Evolutionary conservation across 371 early-diverging fungal species (phyloP).

Genomic region (Circinella minor): DNA sequence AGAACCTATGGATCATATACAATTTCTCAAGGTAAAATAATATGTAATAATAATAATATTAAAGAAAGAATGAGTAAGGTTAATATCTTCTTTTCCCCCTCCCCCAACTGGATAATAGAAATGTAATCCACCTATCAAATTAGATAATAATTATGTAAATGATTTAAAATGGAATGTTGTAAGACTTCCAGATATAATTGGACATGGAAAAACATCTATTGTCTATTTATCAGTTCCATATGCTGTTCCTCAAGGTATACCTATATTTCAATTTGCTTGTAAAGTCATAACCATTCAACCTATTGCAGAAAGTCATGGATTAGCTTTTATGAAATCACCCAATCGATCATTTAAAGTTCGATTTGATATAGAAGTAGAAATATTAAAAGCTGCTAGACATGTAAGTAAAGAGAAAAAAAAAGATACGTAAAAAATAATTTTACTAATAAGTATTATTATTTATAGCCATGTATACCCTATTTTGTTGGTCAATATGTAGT

Average conservation of each 20-base stretch:
- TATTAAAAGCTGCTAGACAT: background rate
- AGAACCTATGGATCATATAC: too few relatives aligned
- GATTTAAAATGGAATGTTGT: background rate
- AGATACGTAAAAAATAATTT: background rate
- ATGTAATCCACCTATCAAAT: too few relatives aligned
- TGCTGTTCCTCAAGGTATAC: background rate
- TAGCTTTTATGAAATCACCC: too few relatives aligned
- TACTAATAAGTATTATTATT: background rate
- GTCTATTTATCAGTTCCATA: background rate
- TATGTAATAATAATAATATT: too few relatives aligned
- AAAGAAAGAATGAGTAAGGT: too few relatives aligned
- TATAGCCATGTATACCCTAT: background rate
- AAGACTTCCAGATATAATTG: background rate
- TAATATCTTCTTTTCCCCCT: too few relatives aligned
- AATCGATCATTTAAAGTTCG: too few relatives aligned
- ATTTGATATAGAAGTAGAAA: slow-evolving; percentile 4
- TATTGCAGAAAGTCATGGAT: too few relatives aligned
- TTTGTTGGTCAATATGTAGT: background rate
- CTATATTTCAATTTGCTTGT: slow-evolving; percentile 6
- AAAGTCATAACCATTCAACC: background rate
- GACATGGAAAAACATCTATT: background rate
- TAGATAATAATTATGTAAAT: background rate
- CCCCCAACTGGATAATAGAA: too few relatives aligned
- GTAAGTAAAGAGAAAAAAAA: slow-evolving; percentile 7
- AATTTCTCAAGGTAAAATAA: too few relatives aligned